phyloP scores from a whole-genome alignment of 768 basidiomycete species.

The Exidia glandulosa region DNA sequence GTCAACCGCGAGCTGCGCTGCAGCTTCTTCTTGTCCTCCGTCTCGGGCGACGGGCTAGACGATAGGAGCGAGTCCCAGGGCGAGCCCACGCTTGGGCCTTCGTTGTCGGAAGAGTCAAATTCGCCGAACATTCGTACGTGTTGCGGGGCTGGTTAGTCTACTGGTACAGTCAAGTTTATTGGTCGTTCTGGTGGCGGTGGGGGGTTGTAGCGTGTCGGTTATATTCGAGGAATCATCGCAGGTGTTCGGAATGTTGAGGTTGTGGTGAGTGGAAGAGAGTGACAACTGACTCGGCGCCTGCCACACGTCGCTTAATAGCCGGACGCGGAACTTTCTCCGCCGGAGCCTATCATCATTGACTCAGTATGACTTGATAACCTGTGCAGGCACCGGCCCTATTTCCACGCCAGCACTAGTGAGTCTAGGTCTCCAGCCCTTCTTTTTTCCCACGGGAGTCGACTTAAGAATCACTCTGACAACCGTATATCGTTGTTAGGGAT shows the following conservation, averaged over 20 bases:
- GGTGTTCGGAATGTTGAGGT: background rate
- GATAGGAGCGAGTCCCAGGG: constrained; percentile 76
- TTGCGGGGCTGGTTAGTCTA: constrained; percentile 3
- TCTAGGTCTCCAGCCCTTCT: too few species aligned
- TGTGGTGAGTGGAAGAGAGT: background rate
- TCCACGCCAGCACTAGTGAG: too few species aligned
- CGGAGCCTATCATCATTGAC: too few species aligned
- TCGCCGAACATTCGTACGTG: constrained; percentile 62
- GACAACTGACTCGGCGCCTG: too few species aligned
- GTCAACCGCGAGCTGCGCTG: constrained; percentile 16
- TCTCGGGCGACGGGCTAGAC: constrained; percentile 27
- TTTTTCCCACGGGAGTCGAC: too few species aligned
- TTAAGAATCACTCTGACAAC: too few species aligned
- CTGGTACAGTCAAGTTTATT: constrained; percentile 5
- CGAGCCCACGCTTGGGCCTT: constrained; percentile 66
- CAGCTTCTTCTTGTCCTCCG: constrained; percentile 18
- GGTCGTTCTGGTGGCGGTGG: constrained; percentile 5
- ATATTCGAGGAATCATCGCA: constrained; percentile 52
- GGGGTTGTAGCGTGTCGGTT: constrained; percentile 11
- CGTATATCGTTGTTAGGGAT: too few species aligned
- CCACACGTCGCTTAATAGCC: too few species aligned
- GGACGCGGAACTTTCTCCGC: too few species aligned
- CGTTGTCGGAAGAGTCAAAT: constrained; percentile 47
- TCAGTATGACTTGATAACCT: too few species aligned
- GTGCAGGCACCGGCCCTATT: too few species aligned